Conservation (phyloP, 441 rosid species). For the Dalechampia spathulata region DNA sequence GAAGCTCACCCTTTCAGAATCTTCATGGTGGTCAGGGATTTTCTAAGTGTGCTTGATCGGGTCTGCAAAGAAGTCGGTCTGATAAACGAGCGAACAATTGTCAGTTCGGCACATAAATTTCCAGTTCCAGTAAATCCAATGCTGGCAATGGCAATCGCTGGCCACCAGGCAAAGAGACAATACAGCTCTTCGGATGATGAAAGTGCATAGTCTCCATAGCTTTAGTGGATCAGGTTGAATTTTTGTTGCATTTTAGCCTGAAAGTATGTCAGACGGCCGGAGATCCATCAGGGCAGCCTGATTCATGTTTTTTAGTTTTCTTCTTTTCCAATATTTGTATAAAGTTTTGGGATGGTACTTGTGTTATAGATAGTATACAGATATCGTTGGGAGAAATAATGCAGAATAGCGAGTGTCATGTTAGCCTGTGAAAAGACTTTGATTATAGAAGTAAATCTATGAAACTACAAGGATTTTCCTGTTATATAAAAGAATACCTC, state of each 20-base stretch:
- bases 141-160: slow-evolving; percentile 41
- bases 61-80: slow-evolving; percentile 84
- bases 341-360: slow-evolving; percentile 36
- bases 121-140: slow-evolving; percentile 59
- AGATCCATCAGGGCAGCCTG: slow-evolving; percentile 18
- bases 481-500: slow-evolving; percentile 1
- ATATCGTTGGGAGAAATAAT: slow-evolving; percentile 15
- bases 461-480: slow-evolving; percentile 8
- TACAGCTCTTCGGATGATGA: slow-evolving; percentile 50
- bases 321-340: slow-evolving; percentile 26
- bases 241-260: slow-evolving; percentile 14
- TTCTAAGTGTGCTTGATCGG: slow-evolving; percentile 67
- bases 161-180: slow-evolving; percentile 32
- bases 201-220: slow-evolving; percentile 31
- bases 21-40: slow-evolving; percentile 93
- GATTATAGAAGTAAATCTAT: slow-evolving; percentile 12
- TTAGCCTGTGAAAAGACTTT: slow-evolving; percentile 11
- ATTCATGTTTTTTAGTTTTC: slow-evolving; percentile 29
- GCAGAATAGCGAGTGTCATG: background rate
- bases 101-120: slow-evolving; percentile 75
- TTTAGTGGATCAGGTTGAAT: slow-evolving; percentile 13
- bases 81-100: slow-evolving; percentile 74
- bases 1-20: slow-evolving; percentile 96
- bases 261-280: slow-evolving; percentile 15
- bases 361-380: slow-evolving; percentile 30